A percentile compares a stretch with the other conserved stretches of the same genome.
These are phyloP conservation scores for Amoebophrya sp. DNA, from an alignment of 169 alveolate genomes.

Conservation along the genomic window DNA sequence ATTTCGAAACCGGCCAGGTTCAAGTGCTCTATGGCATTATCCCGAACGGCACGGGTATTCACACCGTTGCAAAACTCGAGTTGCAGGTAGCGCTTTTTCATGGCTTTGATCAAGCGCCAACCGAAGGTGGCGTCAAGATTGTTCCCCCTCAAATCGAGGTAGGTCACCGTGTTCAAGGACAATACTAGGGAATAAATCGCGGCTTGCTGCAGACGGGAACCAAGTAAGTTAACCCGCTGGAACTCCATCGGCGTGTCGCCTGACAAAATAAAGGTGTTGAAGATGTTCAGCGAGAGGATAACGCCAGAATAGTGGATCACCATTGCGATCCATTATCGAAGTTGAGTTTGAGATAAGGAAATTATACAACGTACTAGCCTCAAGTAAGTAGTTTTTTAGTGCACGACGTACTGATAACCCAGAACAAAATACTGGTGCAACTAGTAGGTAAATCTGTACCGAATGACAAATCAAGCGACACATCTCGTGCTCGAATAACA, in stretches of 20 bases:
- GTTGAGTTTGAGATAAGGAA: too few relatives aligned
- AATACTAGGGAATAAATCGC: neutral
- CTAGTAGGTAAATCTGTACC: too few relatives aligned
- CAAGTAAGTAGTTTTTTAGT: too few relatives aligned
- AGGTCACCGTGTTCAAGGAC: conserved; percentile 28
- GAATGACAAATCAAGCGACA: too few relatives aligned
- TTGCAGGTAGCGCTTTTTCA: conserved; percentile 42
- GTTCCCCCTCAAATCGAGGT: conserved; percentile 47
- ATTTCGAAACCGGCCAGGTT: neutral
- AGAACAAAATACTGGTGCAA: too few relatives aligned
- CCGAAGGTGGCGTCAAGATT: conserved; percentile 45
- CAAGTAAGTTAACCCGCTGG: conserved; percentile 1
- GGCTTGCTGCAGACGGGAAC: conserved; percentile 14
- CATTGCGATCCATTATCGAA: too few relatives aligned
- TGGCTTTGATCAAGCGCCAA: conserved; percentile 47
- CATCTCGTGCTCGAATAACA: too few relatives aligned
- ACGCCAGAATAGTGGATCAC: too few relatives aligned
- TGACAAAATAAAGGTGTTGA: too few relatives aligned
- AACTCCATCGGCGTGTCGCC: conserved; percentile 29
- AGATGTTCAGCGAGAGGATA: too few relatives aligned
- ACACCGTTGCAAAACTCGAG: conserved; percentile 40
- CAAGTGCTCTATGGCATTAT: neutral
- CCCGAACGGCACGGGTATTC: neutral
- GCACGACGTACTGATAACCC: too few relatives aligned
- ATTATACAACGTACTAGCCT: too few relatives aligned